A percentile compares a stretch with the other conserved stretches of the same genome.
Conservation (phyloP, 805 yeast genomes). For the Wickerhamomyces chambardii region DNA sequence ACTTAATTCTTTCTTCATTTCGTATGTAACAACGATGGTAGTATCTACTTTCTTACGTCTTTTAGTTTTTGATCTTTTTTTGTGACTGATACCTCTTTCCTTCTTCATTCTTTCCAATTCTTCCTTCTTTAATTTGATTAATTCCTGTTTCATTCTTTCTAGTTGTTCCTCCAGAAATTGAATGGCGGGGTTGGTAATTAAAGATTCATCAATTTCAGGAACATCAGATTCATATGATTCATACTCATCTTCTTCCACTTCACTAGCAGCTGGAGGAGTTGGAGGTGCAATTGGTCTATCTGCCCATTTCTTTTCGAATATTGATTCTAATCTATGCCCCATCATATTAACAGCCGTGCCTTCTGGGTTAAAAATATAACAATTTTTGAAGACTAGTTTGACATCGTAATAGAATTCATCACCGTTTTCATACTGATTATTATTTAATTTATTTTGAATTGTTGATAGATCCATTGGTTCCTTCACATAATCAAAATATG, state of each 20-base stretch:
- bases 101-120: slow-evolving; percentile 59
- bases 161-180: slow-evolving; percentile 83
- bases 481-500: slow-evolving; percentile 78
- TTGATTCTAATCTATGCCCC: slow-evolving; percentile 87
- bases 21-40: slow-evolving; percentile 61
- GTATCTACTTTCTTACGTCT: slow-evolving; percentile 17
- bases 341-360: slow-evolving; percentile 94
- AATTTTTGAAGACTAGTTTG: slow-evolving; percentile 75
- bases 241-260: slow-evolving; percentile 20
- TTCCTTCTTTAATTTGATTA: slow-evolving; percentile 73
- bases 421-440: slow-evolving; percentile 82
- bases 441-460: slow-evolving; percentile 66
- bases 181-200: slow-evolving; percentile 82
- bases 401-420: slow-evolving; percentile 84
- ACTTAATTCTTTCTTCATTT: slow-evolving; percentile 91
- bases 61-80: slow-evolving; percentile 29
- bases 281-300: slow-evolving; percentile 67
- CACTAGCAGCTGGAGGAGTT: slow-evolving; percentile 13
- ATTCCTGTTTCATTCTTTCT: slow-evolving; percentile 75
- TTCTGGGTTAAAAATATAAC: slow-evolving; percentile 90
- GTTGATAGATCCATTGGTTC: slow-evolving; percentile 95
- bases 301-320: slow-evolving; percentile 83
- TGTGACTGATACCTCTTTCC: slow-evolving; percentile 40
- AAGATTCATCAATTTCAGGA: slow-evolving; percentile 49
- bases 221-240: slow-evolving; percentile 43